phyloP scores from a whole-genome alignment of 129 eudicot genomes.

The Tagetes patula region DNA sequence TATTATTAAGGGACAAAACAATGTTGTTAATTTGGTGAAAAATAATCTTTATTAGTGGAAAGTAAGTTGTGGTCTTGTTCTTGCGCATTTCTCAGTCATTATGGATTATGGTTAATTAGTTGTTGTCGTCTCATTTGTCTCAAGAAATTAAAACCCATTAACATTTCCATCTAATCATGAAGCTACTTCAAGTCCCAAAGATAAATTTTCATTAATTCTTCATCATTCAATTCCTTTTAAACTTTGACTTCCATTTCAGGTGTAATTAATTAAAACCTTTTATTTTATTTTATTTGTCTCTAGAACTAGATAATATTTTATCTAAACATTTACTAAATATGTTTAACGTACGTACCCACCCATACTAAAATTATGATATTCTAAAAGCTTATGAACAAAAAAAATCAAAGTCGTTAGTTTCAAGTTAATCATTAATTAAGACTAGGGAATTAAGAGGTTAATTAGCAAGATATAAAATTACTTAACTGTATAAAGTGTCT shows the following conservation, averaged over 20 bases:
- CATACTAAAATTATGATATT: too few species aligned
- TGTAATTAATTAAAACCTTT: not conserved
- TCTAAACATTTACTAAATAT: not conserved
- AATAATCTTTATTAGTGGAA: conserved; percentile 25
- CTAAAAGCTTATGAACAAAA: too few species aligned
- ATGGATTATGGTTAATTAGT: conserved; percentile 38
- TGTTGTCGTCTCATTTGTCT: conserved; percentile 37
- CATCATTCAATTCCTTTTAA: not conserved
- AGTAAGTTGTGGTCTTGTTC: conserved; percentile 34
- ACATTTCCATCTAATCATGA: conserved; percentile 28
- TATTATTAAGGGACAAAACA: conserved; percentile 36
- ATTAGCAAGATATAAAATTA: not conserved
- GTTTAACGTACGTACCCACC: not conserved
- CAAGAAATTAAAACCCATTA: conserved; percentile 23
- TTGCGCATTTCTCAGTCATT: conserved; percentile 19
- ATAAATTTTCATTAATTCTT: conserved; percentile 4
- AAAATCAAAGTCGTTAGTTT: not conserved
- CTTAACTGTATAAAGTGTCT: not conserved
- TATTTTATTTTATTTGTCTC: not conserved
- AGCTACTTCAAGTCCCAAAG: conserved; percentile 29
- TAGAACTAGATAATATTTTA: conserved; percentile 3
- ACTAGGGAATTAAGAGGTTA: not conserved
- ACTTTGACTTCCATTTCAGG: conserved; percentile 12
- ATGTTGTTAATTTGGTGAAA: conserved; percentile 43
- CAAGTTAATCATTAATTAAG: not conserved